Conservation (phyloP, 1,139 yeast species). For the Magnusiomyces suaveolens region DNA sequence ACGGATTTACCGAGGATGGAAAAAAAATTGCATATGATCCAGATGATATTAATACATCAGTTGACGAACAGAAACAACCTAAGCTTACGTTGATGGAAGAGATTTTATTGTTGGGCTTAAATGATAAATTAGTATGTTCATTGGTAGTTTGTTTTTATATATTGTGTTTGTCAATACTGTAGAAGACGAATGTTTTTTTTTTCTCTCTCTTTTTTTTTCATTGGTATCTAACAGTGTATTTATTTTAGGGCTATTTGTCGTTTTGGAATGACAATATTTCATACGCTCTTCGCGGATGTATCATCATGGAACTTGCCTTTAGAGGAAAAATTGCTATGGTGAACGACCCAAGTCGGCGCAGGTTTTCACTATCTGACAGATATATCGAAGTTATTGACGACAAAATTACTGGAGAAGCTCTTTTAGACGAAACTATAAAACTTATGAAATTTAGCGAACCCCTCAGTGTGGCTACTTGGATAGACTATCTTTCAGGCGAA, state of each 20-base stretch:
- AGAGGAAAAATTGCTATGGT: slow-evolving; percentile 82
- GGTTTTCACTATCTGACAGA: slow-evolving; percentile 81
- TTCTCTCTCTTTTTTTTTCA: too few species aligned
- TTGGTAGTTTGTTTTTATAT: neutral
- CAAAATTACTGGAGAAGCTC: slow-evolving; percentile 86
- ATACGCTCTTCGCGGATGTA: slow-evolving; percentile 92
- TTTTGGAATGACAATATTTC: slow-evolving; percentile 98
- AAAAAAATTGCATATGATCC: slow-evolving; percentile 82
- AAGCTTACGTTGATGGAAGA: slow-evolving; percentile 91
- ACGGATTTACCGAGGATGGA: slow-evolving; percentile 25
- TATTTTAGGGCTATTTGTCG: slow-evolving; percentile 61
- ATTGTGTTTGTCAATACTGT: neutral
- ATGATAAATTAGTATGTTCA: slow-evolving; percentile 57
- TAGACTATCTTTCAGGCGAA: slow-evolving; percentile 83
- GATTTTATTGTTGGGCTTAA: slow-evolving; percentile 80
- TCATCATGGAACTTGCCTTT: slow-evolving; percentile 80
- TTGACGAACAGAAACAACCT: slow-evolving; percentile 48
- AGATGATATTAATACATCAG: slow-evolving; percentile 46
- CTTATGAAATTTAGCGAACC: slow-evolving; percentile 81
- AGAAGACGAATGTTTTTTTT: too few species aligned
- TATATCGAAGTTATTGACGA: slow-evolving; percentile 78
- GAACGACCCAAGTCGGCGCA: slow-evolving; percentile 86
- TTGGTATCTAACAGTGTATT: too few species aligned
- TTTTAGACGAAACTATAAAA: slow-evolving; percentile 85
- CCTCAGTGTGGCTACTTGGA: slow-evolving; percentile 82